Evolutionary conservation across 805 yeast genomes (phyloP).

Genomic region (Sungouiella thailandica): DNA sequence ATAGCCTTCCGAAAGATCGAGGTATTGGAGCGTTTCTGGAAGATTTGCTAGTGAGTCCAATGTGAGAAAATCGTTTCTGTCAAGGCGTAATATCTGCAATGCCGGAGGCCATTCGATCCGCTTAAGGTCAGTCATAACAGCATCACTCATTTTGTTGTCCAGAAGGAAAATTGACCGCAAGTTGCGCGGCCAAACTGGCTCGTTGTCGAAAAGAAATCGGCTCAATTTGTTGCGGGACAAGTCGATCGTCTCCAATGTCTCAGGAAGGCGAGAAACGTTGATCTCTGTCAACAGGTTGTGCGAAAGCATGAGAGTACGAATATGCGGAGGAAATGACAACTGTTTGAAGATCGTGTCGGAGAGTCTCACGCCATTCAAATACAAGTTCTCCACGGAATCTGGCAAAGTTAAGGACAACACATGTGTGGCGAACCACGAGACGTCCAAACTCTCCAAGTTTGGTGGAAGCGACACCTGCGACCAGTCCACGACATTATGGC

Average conservation of each 20-base stretch:
- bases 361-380: constrained; percentile 27
- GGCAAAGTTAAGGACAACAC: constrained; percentile 22
- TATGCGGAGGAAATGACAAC: constrained; percentile 15
- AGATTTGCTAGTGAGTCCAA: constrained; percentile 14
- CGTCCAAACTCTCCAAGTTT: constrained; percentile 23
- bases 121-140: constrained; percentile 13
- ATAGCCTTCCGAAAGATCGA: constrained; percentile 24
- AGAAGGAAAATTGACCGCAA: constrained; percentile 21
- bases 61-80: constrained; percentile 18
- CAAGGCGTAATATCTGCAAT: constrained; percentile 19
- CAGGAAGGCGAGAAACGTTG: constrained; percentile 23
- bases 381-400: constrained; percentile 19
- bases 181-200: constrained; percentile 21
- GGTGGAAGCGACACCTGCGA: constrained; percentile 21
- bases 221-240: constrained; percentile 21
- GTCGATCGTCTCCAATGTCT: constrained; percentile 26
- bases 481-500: constrained; percentile 30
- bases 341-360: constrained; percentile 6
- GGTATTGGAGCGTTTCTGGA: constrained; percentile 18
- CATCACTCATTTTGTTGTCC: constrained; percentile 18
- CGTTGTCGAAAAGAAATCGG: constrained; percentile 5
- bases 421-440: constrained; percentile 32
- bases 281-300: constrained; percentile 21
- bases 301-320: constrained; percentile 30
- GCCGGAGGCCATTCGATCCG: constrained; percentile 20